phyloP scores from a whole-genome alignment of 768 basidiomycete genomes.

The Hypsizygus marmoreus region DNA sequence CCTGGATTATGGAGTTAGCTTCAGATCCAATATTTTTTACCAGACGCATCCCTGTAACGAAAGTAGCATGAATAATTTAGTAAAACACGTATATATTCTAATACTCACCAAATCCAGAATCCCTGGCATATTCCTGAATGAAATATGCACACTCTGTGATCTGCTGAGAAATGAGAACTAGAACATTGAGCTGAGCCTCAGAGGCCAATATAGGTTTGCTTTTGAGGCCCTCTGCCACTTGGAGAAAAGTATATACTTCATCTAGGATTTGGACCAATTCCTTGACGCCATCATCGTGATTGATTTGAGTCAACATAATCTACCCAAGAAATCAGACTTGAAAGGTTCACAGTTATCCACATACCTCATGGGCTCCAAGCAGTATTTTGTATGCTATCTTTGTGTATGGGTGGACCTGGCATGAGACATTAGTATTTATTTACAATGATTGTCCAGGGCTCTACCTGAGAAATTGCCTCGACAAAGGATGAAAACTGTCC shows the following conservation, averaged over 20 bases:
- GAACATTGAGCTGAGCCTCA: no score
- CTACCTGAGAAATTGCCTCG: no score
- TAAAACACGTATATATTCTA: conserved; percentile 3
- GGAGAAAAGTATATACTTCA: no score
- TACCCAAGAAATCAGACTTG: no score
- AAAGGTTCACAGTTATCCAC: not conserved
- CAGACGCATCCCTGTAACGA: conserved; percentile 7
- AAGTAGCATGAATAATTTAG: no score
- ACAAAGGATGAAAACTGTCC: no score
- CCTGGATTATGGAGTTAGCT: not conserved
- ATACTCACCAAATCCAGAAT: no score
- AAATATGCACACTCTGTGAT: conserved; percentile 31
- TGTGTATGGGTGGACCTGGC: conserved; percentile 1
- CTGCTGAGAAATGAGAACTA: no score
- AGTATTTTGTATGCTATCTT: not conserved
- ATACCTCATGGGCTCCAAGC: not conserved
- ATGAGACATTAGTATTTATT: not conserved
- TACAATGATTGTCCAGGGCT: no score
- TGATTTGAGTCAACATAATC: not conserved
- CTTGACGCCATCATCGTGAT: not conserved
- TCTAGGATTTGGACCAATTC: not conserved
- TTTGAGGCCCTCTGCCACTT: no score
- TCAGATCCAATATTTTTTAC: not conserved
- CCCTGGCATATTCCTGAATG: conserved; percentile 25
- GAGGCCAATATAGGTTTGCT: no score